These are phyloP conservation scores for Erysimum pusillum DNA, from an alignment of 441 rosid genomes.

Conservation along the genomic window DNA sequence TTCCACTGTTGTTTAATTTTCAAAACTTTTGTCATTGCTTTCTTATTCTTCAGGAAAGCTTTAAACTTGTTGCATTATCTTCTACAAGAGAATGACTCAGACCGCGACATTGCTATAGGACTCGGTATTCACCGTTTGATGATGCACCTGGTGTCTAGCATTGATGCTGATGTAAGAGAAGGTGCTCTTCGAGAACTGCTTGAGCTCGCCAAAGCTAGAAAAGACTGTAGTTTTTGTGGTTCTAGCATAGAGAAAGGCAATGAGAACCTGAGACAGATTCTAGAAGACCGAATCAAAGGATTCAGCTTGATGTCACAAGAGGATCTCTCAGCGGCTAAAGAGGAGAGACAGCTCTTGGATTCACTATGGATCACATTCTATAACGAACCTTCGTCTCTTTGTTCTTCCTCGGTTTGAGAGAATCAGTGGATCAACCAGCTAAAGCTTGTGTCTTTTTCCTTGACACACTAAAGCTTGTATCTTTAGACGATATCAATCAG, in stretches of 20 bases:
- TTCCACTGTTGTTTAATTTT: neutral
- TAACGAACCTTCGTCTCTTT: constrained; percentile 72
- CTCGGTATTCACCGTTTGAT: constrained; percentile 69
- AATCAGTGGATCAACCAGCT: neutral
- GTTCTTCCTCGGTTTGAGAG: constrained; percentile 53
- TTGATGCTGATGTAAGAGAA: constrained; percentile 71
- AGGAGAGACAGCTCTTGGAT: constrained; percentile 87
- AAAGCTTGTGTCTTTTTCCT: neutral
- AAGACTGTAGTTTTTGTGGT: constrained; percentile 13
- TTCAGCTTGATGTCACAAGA: constrained; percentile 79
- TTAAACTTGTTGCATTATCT: constrained; percentile 86
- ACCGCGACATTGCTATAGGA: constrained; percentile 57
- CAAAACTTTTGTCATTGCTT: neutral
- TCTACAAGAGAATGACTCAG: constrained; percentile 64
- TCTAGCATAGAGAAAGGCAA: constrained; percentile 46
- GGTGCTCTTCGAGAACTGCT: constrained; percentile 74
- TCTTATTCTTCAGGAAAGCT: constrained; percentile 73
- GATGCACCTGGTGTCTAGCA: constrained; percentile 78
- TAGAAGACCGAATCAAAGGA: constrained; percentile 69
- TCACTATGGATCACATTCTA: constrained; percentile 75
- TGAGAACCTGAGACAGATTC: constrained; percentile 68
- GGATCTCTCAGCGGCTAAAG: constrained; percentile 76
- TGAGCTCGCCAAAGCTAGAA: constrained; percentile 59
- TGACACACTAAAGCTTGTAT: neutral
- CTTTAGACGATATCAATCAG: no score